A percentile compares a stretch with the other conserved stretches of the same genome.
These are phyloP conservation scores for Castanea crenata DNA, from an alignment of 306 rosid genomes.

Conservation along the genomic window DNA sequence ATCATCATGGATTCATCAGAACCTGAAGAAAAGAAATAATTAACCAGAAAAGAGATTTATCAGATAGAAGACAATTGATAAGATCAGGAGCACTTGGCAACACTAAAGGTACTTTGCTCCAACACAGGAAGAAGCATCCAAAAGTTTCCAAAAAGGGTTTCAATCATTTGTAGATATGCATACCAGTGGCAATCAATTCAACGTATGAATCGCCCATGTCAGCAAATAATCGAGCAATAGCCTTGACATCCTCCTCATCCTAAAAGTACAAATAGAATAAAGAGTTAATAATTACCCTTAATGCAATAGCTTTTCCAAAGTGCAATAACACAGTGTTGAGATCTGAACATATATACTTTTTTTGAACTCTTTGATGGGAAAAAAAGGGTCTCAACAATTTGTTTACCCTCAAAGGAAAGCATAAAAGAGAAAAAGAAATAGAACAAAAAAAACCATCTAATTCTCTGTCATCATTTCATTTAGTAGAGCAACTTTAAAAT, in stretches of 20 bases:
- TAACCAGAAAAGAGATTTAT: conserved; percentile 26
- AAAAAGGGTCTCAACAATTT: background rate
- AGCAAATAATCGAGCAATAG: conserved; percentile 94
- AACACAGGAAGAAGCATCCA: conserved; percentile 25
- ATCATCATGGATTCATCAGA: conserved; percentile 88
- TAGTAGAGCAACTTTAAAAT: background rate
- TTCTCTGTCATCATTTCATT: background rate
- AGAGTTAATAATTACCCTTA: background rate
- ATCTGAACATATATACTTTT: background rate
- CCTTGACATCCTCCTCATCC: conserved; percentile 99
- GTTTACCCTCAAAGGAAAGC: background rate
- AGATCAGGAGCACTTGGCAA: conserved; percentile 14
- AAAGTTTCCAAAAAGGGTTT: conserved; percentile 14
- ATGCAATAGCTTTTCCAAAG: conserved; percentile 12
- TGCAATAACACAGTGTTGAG: background rate
- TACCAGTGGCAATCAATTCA: conserved; percentile 91
- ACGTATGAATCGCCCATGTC: conserved; percentile 99
- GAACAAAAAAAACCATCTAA: background rate
- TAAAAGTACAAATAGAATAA: conserved; percentile 35
- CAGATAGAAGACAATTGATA: conserved; percentile 12
- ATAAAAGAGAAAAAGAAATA: background rate
- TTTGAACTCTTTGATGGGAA: background rate
- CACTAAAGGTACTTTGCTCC: conserved; percentile 14
- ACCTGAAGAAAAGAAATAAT: conserved; percentile 49
- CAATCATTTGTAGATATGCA: background rate